Conservation (phyloP, 2,329 filamentous ascomycete species). For the Colletotrichum sp. region DNA sequence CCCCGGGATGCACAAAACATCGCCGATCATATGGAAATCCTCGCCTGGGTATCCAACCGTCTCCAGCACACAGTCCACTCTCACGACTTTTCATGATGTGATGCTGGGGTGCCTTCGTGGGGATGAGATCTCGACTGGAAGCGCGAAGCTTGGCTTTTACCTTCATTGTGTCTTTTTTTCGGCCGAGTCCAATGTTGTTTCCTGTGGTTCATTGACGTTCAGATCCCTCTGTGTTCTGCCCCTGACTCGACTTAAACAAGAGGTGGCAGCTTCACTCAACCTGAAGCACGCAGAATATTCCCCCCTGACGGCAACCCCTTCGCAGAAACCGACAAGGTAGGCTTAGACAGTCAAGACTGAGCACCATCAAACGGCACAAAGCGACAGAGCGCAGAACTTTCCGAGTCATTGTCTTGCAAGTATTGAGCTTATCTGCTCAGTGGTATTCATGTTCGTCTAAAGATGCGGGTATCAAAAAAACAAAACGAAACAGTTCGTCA, state of each 20-base stretch:
- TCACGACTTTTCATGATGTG: background rate
- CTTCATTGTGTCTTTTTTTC: background rate
- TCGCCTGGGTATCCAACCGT: background rate
- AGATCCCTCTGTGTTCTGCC: background rate
- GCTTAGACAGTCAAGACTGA: background rate
- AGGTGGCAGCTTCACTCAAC: constrained; percentile 3
- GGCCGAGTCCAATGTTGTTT: background rate
- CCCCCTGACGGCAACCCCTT: background rate
- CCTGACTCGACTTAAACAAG: background rate
- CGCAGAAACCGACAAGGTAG: background rate
- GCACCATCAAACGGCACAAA: background rate
- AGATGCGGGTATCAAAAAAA: constrained; percentile 6
- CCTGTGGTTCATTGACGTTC: background rate
- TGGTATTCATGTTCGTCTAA: background rate
- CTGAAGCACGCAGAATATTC: background rate
- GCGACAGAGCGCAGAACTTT: background rate
- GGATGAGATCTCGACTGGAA: background rate
- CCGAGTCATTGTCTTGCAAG: background rate
- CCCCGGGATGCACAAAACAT: background rate
- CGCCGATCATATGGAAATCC: constrained; percentile 12
- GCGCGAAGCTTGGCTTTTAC: constrained; percentile 8
- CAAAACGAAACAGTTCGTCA: background rate
- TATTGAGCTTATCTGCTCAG: background rate
- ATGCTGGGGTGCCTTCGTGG: constrained; percentile 8
- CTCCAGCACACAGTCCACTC: background rate